These are phyloP conservation scores for Fusarium chuoi DNA, from an alignment of 2,329 filamentous ascomycete species.

Conservation along the genomic window DNA sequence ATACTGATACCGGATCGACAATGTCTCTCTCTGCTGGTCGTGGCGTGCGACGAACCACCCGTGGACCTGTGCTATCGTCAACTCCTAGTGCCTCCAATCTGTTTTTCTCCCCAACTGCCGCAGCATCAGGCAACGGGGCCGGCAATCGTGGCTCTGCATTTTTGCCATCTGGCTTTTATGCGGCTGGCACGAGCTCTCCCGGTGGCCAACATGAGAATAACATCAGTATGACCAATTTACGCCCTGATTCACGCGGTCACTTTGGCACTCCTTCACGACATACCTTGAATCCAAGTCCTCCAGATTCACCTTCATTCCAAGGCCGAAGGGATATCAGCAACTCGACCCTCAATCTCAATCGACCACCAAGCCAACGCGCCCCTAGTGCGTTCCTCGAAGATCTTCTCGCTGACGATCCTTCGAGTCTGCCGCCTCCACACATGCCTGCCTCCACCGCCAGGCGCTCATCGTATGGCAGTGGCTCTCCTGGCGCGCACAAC, in stretches of 20 bases:
- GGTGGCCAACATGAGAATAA: slow-evolving; percentile 60
- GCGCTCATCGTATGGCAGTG: slow-evolving; percentile 38
- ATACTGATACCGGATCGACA: slow-evolving; percentile 68
- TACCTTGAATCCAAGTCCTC: slow-evolving; percentile 64
- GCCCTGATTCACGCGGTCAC: slow-evolving; percentile 67
- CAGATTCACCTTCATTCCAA: slow-evolving; percentile 70
- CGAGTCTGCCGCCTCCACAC: slow-evolving; percentile 58
- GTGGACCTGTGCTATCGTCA: slow-evolving; percentile 63
- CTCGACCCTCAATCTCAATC: slow-evolving; percentile 73
- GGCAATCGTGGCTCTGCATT: slow-evolving; percentile 80
- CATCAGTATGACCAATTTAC: slow-evolving; percentile 70
- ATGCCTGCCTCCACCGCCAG: slow-evolving; percentile 47
- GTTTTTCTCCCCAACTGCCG: slow-evolving; percentile 95
- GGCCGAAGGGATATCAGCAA: slow-evolving; percentile 65
- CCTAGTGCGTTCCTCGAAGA: slow-evolving; percentile 93
- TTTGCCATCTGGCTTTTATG: slow-evolving; percentile 91
- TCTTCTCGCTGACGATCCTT: slow-evolving; percentile 79
- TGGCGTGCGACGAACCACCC: slow-evolving; percentile 61
- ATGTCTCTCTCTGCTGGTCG: slow-evolving; percentile 63
- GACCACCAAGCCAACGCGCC: slow-evolving; percentile 73
- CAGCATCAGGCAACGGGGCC: slow-evolving; percentile 69
- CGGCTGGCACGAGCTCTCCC: slow-evolving; percentile 69
- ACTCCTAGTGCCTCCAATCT: slow-evolving; percentile 75
- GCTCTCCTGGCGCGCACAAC: slow-evolving; percentile 37
- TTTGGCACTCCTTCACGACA: slow-evolving; percentile 52